Percentiles rank a stretch among this genome's conserved stretches.
These are phyloP conservation scores for Clitoria ternatea DNA, from an alignment of 306 rosid species.

Conservation along the genomic window DNA sequence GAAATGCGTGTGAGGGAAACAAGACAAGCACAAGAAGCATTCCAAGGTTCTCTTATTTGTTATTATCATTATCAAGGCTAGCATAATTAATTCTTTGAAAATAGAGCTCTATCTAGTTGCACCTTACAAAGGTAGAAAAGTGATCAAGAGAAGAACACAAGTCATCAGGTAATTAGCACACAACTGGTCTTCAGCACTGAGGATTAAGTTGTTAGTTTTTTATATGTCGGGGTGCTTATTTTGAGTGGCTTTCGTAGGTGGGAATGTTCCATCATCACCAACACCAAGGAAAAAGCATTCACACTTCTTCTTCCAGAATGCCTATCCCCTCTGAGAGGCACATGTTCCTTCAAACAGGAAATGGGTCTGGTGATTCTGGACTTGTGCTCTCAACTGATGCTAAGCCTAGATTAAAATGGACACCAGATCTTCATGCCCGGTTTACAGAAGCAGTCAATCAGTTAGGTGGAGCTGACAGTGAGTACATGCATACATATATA, in stretches of 20 bases:
- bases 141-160: slow-evolving; percentile 22
- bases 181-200: slow-evolving; percentile 8
- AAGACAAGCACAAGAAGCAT: slow-evolving; percentile 27
- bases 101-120: slow-evolving; percentile 27
- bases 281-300: slow-evolving; percentile 59
- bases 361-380: slow-evolving; percentile 75
- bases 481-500: slow-evolving; percentile 36
- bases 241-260: slow-evolving; percentile 26
- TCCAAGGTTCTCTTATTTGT: slow-evolving; percentile 23
- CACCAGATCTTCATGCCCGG: slow-evolving; percentile 87
- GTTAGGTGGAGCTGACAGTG: slow-evolving; percentile 95
- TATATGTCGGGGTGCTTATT: slow-evolving; percentile 24
- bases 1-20: slow-evolving; percentile 27
- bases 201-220: slow-evolving; percentile 6
- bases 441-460: slow-evolving; percentile 89
- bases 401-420: slow-evolving; percentile 94
- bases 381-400: slow-evolving; percentile 97
- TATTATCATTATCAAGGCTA: neutral
- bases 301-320: slow-evolving; percentile 64
- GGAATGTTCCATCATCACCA: slow-evolving; percentile 74
- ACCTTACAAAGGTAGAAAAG: slow-evolving; percentile 25
- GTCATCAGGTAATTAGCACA: slow-evolving; percentile 35
- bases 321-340: slow-evolving; percentile 62
- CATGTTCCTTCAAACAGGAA: slow-evolving; percentile 67
- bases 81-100: slow-evolving; percentile 13